A percentile compares a stretch with the other conserved stretches of the same genome.
Conservation (phyloP, 805 yeast genomes). For the Kregervanrija pseudodelftensis region DNA sequence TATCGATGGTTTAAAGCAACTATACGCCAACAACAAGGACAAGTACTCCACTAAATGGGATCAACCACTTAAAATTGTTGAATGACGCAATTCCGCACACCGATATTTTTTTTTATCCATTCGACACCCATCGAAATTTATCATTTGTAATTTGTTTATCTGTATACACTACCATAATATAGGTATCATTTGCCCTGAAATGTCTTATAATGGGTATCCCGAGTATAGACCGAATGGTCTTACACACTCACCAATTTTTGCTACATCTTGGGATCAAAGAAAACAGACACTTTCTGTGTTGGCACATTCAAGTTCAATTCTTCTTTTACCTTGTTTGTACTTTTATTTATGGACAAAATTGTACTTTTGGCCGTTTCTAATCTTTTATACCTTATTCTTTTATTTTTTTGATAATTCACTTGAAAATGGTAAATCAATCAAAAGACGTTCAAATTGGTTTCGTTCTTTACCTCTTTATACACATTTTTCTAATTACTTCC, state of each 20-base stretch:
- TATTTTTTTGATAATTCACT: conserved; percentile 58
- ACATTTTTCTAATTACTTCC: conserved; percentile 73
- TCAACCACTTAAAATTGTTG: conserved; percentile 38
- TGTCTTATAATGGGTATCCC: conserved; percentile 1
- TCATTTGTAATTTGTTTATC: too few relatives aligned
- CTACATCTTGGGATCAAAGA: conserved; percentile 50
- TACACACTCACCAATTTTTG: conserved; percentile 34
- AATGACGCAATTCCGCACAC: conserved; percentile 16
- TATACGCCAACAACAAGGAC: conserved; percentile 60
- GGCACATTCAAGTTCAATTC: conserved; percentile 68
- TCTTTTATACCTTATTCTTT: conserved; percentile 58
- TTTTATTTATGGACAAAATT: conserved; percentile 48
- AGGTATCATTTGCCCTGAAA: too few relatives aligned
- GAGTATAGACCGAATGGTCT: conserved; percentile 8
- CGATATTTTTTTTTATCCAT: neutral
- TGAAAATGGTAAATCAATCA: conserved; percentile 60
- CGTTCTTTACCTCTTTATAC: conserved; percentile 57
- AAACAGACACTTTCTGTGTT: conserved; percentile 62
- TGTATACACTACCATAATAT: too few relatives aligned
- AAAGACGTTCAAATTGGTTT: conserved; percentile 49
- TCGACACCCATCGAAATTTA: too few relatives aligned
- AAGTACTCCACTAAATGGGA: conserved; percentile 40
- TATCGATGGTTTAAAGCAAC: conserved; percentile 48
- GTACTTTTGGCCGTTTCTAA: conserved; percentile 51
- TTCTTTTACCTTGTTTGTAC: conserved; percentile 47